These are phyloP conservation scores for Ogataea nitratoaversa DNA, from an alignment of 805 yeast species.

Conservation along the genomic window DNA sequence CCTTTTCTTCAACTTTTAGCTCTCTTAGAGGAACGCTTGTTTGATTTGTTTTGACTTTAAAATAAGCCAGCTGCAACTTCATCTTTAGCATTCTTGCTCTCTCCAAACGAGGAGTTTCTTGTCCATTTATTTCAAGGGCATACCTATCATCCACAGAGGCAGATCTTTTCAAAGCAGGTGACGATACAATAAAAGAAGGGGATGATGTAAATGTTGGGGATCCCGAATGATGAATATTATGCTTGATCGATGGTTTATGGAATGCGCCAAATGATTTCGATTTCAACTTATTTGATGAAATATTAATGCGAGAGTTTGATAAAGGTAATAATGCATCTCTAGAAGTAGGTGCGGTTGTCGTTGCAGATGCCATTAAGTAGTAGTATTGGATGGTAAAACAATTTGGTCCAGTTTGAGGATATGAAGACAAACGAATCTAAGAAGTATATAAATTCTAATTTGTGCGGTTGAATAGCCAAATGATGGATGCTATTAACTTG, in stretches of 20 bases:
- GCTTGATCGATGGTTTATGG: slow-evolving; percentile 2
- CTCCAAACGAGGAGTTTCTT: slow-evolving; percentile 24
- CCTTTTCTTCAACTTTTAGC: slow-evolving; percentile 22
- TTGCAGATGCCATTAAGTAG: slow-evolving; percentile 2
- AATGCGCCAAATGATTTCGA: slow-evolving; percentile 12
- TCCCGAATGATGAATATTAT: slow-evolving; percentile 1
- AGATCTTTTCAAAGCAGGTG: slow-evolving; percentile 15
- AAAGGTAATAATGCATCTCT: slow-evolving; percentile 22
- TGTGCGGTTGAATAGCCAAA: too few species aligned
- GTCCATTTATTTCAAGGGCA: slow-evolving; percentile 1
- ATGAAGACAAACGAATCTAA: not conserved
- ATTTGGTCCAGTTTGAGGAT: not conserved
- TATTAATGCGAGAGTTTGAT: slow-evolving; percentile 18
- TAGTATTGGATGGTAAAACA: not conserved
- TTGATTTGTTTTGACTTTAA: slow-evolving; percentile 48
- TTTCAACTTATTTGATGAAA: slow-evolving; percentile 10
- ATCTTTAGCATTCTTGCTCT: slow-evolving; percentile 41
- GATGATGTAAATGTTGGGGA: not conserved
- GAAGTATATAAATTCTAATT: too few species aligned
- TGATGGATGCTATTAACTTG: too few species aligned
- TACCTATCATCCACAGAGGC: slow-evolving; percentile 8
- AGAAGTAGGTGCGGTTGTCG: slow-evolving; percentile 11
- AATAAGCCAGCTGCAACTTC: slow-evolving; percentile 49
- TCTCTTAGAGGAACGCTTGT: slow-evolving; percentile 30
- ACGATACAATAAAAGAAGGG: not conserved